Conservation (phyloP, 176 grass and related monocot genomes). For the Alloteropsis semialata region DNA sequence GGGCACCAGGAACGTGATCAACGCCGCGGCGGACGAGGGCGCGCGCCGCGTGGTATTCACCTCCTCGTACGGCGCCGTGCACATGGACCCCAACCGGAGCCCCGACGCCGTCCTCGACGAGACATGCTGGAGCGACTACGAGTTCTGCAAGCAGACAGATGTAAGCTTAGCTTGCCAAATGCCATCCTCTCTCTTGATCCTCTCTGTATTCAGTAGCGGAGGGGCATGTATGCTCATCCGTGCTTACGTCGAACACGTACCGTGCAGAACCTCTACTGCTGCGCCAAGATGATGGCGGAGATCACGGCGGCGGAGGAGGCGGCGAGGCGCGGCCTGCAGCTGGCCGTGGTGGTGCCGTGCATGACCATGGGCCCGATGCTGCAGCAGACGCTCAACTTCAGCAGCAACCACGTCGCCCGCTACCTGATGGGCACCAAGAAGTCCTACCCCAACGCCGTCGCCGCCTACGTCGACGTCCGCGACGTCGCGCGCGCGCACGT, state of each 20-base stretch:
- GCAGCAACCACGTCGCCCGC: constrained; percentile 28
- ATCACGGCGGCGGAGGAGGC: constrained; percentile 36
- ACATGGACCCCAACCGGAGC: constrained; percentile 62
- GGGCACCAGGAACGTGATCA: constrained; percentile 43
- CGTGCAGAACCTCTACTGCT: constrained; percentile 50
- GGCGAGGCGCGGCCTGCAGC: constrained; percentile 17
- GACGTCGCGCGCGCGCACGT: constrained; percentile 40
- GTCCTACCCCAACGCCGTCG: constrained; percentile 44
- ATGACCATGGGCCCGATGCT: constrained; percentile 37
- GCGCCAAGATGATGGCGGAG: constrained; percentile 55
- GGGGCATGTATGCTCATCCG: not conserved
- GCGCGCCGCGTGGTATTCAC: constrained; percentile 39
- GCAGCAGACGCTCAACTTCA: constrained; percentile 36
- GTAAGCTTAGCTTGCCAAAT: constrained; percentile 12
- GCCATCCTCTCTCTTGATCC: not conserved
- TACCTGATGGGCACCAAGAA: constrained; percentile 41
- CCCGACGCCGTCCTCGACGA: constrained; percentile 57
- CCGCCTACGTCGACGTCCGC: constrained; percentile 50
- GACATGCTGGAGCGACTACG: constrained; percentile 57
- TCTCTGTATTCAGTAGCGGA: not conserved
- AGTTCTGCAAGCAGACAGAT: constrained; percentile 39
- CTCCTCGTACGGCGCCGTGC: constrained; percentile 49
- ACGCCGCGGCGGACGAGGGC: constrained; percentile 29
- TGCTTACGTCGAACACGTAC: not conserved
- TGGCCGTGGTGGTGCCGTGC: constrained; percentile 42